Base-by-base conservation (phyloP, 768 basidiomycete genomes). In the Rickenella mellea region DNA sequence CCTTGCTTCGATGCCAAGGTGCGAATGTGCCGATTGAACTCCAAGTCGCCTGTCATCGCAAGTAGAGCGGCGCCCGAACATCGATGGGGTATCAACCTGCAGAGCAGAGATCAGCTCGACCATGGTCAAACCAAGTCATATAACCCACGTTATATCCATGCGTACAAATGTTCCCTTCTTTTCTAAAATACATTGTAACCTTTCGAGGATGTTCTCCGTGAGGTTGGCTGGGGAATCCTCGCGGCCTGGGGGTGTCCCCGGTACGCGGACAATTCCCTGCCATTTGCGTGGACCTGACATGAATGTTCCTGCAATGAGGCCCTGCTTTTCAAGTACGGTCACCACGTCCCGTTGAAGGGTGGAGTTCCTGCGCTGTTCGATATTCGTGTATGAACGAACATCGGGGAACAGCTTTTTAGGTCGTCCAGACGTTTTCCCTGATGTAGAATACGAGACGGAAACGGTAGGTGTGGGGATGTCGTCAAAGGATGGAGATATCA, bases 41-140 rank as follows among this genome's bases (percentile, higher is more conserved):
- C 63, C 0, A 37, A 30, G 51, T 81, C 78, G 7, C 81, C 82
- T 2, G 81, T 84, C 17, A 73, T 50, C 10, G 64, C 49, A 26
- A 84, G 58, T 21, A 73, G 57, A 0, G 75, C 74, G 0, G 78
- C 69, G 14, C 74, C 76, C 6, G 63, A 63, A 1, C 70, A 71
- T 42, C 70, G 39, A 66, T 50, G 2, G 39, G 78, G 70, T 11
- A 68, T 62, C 22, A 76, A 42, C 43, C 76, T 61, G 40, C 32
- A 44, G 27, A 12, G 12, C 32, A 28, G 28, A 29, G 10, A 21
- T 47, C 36, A 20, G 11, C 9, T 26, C 17, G 21, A 40, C 14
- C 14, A 35, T n/a, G 17, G 26, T 24, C 17, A 19, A 19, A 9
- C 9, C 25, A 4, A n/a, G 21, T 5, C 7, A 35, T 0, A 27